Base-by-base conservation (phyloP, 75 land plant species). In the Pinus tabuliformis region DNA sequence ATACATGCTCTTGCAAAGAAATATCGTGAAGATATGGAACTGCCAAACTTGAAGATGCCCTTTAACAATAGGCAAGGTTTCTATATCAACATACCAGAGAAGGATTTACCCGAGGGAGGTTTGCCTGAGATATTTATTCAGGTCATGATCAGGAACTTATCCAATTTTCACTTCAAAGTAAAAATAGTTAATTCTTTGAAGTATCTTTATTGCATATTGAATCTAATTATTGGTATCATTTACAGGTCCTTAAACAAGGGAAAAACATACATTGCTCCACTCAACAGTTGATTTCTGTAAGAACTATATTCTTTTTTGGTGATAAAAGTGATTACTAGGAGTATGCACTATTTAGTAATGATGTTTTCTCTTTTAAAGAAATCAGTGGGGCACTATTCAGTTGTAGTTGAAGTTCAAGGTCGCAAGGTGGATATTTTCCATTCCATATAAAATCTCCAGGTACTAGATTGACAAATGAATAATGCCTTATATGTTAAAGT, bases 201-300 rank as follows among this genome's bases (percentile, higher is more conserved):
- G 24, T 72, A 21, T 72, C 26, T 14, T 49, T n/a, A 6, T 26
- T 56, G 4, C 59, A 52, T 73, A 7, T 73, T 6, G 30, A 7
- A 24, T 73, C 18, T 73, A 24, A 73, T 20, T 15, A 26, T 73
- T 3, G 61, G 6, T 28, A 0, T 26, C 17, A 15, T 80, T 66
- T 72, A 39, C 86, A 96, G 99, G 98, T 95, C 54, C 62, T 86
- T 70, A 92, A 90, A 77, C 93, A 89, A 81, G 98, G 93, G 72
- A 95, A 95, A 68, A 92, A 86, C 62, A 75, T 94, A n/a, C 98
- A 88, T 37, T 97, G 95, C 81, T 97, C 99, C 58, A 91, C 94
- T 59, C 83, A 86, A 52, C 93, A 97, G 83, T 89, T 97, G 63
- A 91, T 88, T 39, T 97, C 99, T 62, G 99, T 97, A 83, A 92